Evolutionary conservation across 768 basidiomycete genomes (phyloP).

Genomic region (Amanita pallidorosea): DNA sequence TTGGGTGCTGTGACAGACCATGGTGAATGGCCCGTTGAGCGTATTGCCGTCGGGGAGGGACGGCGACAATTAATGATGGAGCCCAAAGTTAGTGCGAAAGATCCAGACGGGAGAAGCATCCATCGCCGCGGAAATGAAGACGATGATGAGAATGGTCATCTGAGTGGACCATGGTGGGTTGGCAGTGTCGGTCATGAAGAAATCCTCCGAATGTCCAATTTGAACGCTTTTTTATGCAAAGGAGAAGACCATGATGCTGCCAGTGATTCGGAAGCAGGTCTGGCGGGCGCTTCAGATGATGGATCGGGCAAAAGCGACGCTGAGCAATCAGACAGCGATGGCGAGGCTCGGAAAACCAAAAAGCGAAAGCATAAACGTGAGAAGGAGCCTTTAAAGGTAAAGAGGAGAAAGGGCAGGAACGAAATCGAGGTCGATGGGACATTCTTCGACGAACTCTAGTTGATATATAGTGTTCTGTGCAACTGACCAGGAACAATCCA

Average conservation of each 20-base stretch:
- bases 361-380: conserved; percentile 51
- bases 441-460: conserved; percentile 63
- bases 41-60: conserved; percentile 54
- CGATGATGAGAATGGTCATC: conserved; percentile 10
- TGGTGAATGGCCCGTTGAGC: conserved; percentile 86
- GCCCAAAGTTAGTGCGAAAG: conserved; percentile 9
- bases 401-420: conserved; percentile 51
- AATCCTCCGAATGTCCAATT: conserved; percentile 71
- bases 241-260: conserved; percentile 19
- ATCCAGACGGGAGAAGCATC: not conserved
- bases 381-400: conserved; percentile 34
- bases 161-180: conserved; percentile 58
- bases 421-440: conserved; percentile 43
- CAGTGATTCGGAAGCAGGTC: conserved; percentile 9
- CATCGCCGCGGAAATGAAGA: conserved; percentile 8
- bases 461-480: conserved; percentile 5
- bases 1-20: conserved; percentile 88
- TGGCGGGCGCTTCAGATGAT: not conserved
- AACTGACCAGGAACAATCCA: conserved; percentile 6
- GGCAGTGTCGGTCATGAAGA: conserved; percentile 92
- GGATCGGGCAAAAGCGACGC: not conserved
- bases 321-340: conserved; percentile 9
- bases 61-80: conserved; percentile 20
- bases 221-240: conserved; percentile 59
- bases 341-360: conserved; percentile 21